Percentiles rank a stretch among this genome's conserved stretches.
phyloP scores from a whole-genome alignment of 805 yeast genomes.

The Lipomyces sp. region DNA sequence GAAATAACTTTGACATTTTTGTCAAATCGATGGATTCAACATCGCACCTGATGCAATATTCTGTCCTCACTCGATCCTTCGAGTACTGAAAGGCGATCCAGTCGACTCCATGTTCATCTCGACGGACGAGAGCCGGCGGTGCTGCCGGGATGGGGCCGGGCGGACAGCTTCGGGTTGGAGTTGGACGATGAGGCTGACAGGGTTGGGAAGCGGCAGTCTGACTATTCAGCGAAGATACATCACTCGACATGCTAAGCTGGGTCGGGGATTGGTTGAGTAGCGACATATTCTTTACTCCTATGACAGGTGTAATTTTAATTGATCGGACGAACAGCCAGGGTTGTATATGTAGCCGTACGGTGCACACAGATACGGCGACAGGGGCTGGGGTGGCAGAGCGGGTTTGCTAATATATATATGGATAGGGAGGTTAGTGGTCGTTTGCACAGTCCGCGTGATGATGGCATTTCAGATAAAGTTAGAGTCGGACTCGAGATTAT shows the following conservation, averaged over 20 bases:
- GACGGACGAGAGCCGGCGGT: constrained; percentile 39
- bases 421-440: background rate
- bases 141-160: constrained; percentile 45
- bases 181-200: background rate
- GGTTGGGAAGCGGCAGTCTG: background rate
- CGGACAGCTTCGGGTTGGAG: constrained; percentile 13
- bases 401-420: background rate
- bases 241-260: background rate
- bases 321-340: background rate
- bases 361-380: background rate
- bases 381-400: constrained; percentile 2
- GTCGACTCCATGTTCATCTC: constrained; percentile 41
- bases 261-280: background rate
- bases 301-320: background rate
- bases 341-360: background rate
- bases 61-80: constrained; percentile 41
- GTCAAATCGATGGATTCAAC: constrained; percentile 41
- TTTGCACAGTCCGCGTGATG: background rate
- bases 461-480: background rate
- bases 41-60: constrained; percentile 46
- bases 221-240: background rate
- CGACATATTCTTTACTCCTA: background rate
- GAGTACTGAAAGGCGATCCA: constrained; percentile 47
- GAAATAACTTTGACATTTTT: constrained; percentile 45
- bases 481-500: background rate